Evolutionary conservation across 2,329 filamentous ascomycete species (phyloP).

Genomic region (Diaporthe citri): DNA sequence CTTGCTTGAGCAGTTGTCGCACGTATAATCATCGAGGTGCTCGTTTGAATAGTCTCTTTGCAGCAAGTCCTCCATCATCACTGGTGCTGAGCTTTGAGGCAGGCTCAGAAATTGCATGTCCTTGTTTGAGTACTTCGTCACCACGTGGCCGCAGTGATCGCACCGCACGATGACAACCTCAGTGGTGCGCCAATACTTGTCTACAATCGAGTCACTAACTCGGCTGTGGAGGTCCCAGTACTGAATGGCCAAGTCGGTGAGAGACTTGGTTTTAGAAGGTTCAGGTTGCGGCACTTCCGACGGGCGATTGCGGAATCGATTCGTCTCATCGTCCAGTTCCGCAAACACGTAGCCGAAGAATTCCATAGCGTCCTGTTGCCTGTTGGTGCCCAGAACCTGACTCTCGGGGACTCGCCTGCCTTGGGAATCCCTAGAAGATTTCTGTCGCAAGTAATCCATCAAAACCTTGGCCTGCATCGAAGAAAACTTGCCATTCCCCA

Average conservation of each 20-base stretch:
- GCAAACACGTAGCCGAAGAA: conserved; percentile 87
- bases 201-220: conserved; percentile 80
- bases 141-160: conserved; percentile 65
- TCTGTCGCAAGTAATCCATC: conserved; percentile 73
- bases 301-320: conserved; percentile 63
- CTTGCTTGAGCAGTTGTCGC: conserved; percentile 78
- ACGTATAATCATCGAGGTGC: conserved; percentile 76
- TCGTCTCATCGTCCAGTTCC: conserved; percentile 88
- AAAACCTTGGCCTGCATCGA: conserved; percentile 68
- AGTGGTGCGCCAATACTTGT: conserved; percentile 83
- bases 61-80: conserved; percentile 72
- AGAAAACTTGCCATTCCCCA: conserved; percentile 63
- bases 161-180: conserved; percentile 80
- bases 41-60: conserved; percentile 78
- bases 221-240: conserved; percentile 82
- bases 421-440: conserved; percentile 56
- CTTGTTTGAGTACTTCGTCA: conserved; percentile 57
- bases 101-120: conserved; percentile 68
- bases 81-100: conserved; percentile 44
- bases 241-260: conserved; percentile 71
- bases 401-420: conserved; percentile 43
- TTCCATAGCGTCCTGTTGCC: conserved; percentile 93
- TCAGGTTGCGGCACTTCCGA: conserved; percentile 43
- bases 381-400: conserved; percentile 74
- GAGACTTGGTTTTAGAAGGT: conserved; percentile 42